Conservation (phyloP, 805 yeast species). For the Wickerhamiella domercqiae region DNA sequence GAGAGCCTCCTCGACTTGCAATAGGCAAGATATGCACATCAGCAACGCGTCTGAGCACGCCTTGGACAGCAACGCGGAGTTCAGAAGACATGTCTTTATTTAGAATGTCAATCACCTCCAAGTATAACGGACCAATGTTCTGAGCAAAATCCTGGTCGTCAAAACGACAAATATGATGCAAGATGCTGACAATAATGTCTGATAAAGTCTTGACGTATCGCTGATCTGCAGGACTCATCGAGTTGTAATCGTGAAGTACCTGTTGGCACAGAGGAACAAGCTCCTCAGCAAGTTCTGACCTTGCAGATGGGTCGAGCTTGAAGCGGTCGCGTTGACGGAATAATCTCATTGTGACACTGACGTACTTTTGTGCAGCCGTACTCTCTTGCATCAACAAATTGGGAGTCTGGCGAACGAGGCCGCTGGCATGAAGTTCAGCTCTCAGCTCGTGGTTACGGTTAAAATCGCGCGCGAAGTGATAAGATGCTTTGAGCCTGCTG, state of each 20-base stretch:
- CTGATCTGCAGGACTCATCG: conserved; percentile 51
- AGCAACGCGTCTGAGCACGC: conserved; percentile 32
- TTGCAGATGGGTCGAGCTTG: conserved; percentile 33
- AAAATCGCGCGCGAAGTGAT: conserved; percentile 70
- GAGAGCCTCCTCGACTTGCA: too few relatives aligned
- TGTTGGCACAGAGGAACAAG: conserved; percentile 54
- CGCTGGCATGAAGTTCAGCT: conserved; percentile 79
- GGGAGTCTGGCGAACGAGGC: conserved; percentile 83
- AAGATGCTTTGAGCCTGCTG: conserved; percentile 47
- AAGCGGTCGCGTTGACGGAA: conserved; percentile 44
- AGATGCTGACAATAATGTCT: conserved; percentile 80
- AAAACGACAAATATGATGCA: conserved; percentile 66
- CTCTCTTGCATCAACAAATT: conserved; percentile 86
- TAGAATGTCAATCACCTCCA: conserved; percentile 20
- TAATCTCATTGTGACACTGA: conserved; percentile 63
- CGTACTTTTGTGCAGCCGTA: conserved; percentile 72
- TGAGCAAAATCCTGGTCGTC: conserved; percentile 51
- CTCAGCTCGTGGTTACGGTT: conserved; percentile 80
- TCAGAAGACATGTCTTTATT: conserved; percentile 24
- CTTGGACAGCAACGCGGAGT: conserved; percentile 24
- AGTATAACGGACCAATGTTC: conserved; percentile 12
- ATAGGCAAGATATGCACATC: conserved; percentile 22
- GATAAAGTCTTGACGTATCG: conserved; percentile 75
- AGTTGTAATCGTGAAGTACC: conserved; percentile 53
- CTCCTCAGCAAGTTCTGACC: conserved; percentile 36